A percentile compares a stretch with the other conserved stretches of the same genome.
Conservation (phyloP, 2,329 filamentous ascomycete species). For the Phialophora chinensis region DNA sequence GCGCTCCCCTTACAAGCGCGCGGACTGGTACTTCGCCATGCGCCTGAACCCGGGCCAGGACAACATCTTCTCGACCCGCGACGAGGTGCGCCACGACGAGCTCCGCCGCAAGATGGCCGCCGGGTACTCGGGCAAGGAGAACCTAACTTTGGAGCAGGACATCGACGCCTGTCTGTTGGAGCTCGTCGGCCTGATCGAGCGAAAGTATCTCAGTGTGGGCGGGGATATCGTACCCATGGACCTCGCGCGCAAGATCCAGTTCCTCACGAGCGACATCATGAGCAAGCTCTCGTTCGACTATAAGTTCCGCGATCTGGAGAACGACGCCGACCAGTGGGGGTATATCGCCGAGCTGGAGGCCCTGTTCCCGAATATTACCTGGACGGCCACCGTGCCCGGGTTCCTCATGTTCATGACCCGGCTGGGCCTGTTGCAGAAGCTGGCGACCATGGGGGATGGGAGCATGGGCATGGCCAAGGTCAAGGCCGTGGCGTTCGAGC, state of each 20-base stretch:
- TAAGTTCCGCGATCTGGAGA: constrained; percentile 28
- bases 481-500: constrained; percentile 21
- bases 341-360: constrained; percentile 33
- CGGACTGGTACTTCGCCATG: constrained; percentile 13
- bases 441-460: constrained; percentile 22
- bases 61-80: constrained; percentile 12
- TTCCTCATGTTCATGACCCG: constrained; percentile 18
- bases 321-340: constrained; percentile 30
- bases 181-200: constrained; percentile 9
- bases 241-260: constrained; percentile 31
- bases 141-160: constrained; percentile 12
- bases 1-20: constrained; percentile 3
- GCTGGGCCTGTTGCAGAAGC: constrained; percentile 24
- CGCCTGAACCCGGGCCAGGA: constrained; percentile 9
- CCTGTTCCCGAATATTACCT: constrained; percentile 30
- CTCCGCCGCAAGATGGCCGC: constrained; percentile 14
- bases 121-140: constrained; percentile 20
- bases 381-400: constrained; percentile 25
- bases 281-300: constrained; percentile 27
- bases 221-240: constrained; percentile 14
- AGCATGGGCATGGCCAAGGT: constrained; percentile 31
- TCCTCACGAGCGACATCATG: constrained; percentile 33
- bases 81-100: constrained; percentile 7
- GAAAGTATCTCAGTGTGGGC: constrained; percentile 15
- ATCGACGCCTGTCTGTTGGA: not conserved